Evolutionary conservation across 495 filamentous ascomycete genomes (phyloP).

Genomic region (Acidiella bohemica): DNA sequence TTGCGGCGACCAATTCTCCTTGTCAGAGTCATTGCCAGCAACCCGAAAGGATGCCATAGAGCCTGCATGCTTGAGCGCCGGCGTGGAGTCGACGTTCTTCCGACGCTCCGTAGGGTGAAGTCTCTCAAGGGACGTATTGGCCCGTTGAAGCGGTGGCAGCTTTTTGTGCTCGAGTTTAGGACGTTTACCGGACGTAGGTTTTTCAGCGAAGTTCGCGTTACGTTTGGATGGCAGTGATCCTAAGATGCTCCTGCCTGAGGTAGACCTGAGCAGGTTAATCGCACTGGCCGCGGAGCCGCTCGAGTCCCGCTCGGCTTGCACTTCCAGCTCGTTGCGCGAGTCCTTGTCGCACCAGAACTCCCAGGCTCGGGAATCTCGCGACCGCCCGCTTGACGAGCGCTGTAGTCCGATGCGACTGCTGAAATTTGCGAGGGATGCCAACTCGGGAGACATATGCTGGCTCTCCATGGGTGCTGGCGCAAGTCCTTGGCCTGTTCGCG

Average conservation of each 20-base stretch:
- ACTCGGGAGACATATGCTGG: too few relatives aligned
- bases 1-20: constrained; percentile 73
- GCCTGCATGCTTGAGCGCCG: constrained; percentile 1
- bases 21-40: constrained; percentile 65
- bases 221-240: constrained; percentile 43
- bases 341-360: constrained; percentile 67
- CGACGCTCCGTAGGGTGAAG: background rate
- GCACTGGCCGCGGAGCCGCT: constrained; percentile 57
- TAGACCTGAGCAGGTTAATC: constrained; percentile 55
- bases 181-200: background rate
- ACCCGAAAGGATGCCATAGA: constrained; percentile 22
- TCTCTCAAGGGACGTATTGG: constrained; percentile 25
- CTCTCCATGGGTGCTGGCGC: too few relatives aligned
- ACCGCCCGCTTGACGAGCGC: constrained; percentile 46
- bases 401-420: background rate
- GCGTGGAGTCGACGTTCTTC: background rate
- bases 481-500: constrained; percentile 30
- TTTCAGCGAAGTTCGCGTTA: constrained; percentile 30
- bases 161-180: constrained; percentile 10
- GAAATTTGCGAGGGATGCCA: too few relatives aligned
- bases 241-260: constrained; percentile 37
- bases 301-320: constrained; percentile 57
- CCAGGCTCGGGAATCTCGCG: constrained; percentile 72
- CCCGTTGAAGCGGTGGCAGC: constrained; percentile 31
- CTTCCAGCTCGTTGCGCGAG: constrained; percentile 55